Percentiles rank a stretch among this genome's conserved stretches.
Evolutionary conservation across 192 early-diverging fungal species (phyloP).

Genomic region (Linnemannia zychae): DNA sequence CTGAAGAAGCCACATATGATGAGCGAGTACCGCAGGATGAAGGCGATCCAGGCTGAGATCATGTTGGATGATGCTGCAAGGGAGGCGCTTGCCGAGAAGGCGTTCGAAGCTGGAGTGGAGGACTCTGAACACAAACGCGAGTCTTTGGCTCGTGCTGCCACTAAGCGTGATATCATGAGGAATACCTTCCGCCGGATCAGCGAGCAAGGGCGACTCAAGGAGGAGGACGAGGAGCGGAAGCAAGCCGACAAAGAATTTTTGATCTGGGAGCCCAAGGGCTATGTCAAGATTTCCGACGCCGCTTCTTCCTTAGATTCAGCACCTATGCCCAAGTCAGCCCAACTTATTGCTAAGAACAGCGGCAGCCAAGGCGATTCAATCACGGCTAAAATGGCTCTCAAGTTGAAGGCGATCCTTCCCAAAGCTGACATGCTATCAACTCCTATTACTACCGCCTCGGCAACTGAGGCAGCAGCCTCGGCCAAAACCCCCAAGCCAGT

Average conservation of each 20-base stretch:
- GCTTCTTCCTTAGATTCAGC: neutral
- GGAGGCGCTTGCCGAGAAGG: constrained; percentile 19
- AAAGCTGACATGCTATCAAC: neutral
- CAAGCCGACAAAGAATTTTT: constrained; percentile 33
- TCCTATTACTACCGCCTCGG: neutral
- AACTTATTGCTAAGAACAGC: neutral
- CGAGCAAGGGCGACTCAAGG: constrained; percentile 29
- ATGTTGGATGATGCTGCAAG: constrained; percentile 34
- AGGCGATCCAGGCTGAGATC: constrained; percentile 52
- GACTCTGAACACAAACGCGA: neutral
- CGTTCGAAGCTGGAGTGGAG: constrained; percentile 9
- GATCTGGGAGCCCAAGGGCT: constrained; percentile 54
- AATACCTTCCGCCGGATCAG: constrained; percentile 35
- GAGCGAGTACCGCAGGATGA: constrained; percentile 49
- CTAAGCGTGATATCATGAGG: constrained; percentile 37
- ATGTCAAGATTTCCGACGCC: constrained; percentile 20
- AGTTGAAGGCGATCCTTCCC: constrained; percentile 2
- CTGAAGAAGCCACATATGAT: constrained; percentile 52
- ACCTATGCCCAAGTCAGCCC: no score
- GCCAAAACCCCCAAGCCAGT: neutral
- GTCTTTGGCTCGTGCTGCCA: neutral
- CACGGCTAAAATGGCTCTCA: constrained; percentile 15
- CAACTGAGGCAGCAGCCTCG: neutral
- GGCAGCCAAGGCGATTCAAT: neutral
- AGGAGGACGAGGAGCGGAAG: constrained; percentile 36